phyloP scores from a whole-genome alignment of 345 rosid genomes.

The Psidium friedrichsthalianum region DNA sequence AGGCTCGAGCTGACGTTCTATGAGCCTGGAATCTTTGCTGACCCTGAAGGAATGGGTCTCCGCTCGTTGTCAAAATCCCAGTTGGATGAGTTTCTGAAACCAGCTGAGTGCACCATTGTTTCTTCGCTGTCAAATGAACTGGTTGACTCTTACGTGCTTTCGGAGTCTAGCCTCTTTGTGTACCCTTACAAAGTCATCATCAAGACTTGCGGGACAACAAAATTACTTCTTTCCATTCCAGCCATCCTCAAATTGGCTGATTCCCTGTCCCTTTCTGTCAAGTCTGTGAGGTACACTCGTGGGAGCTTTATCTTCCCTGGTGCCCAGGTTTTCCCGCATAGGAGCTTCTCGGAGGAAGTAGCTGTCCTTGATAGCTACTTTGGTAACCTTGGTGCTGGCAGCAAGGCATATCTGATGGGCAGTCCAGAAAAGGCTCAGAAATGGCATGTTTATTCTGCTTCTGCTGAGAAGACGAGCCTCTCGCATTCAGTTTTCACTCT shows the following conservation, averaged over 20 bases:
- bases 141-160: conserved; percentile 85
- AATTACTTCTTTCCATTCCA: conserved; percentile 84
- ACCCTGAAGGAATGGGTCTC: conserved; percentile 55
- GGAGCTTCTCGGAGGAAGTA: conserved; percentile 84
- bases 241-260: conserved; percentile 72
- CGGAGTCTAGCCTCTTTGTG: conserved; percentile 95
- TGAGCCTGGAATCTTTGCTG: conserved; percentile 63
- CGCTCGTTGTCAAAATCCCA: conserved; percentile 57
- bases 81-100: conserved; percentile 61
- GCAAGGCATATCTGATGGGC: conserved; percentile 74
- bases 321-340: conserved; percentile 78
- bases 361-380: conserved; percentile 64
- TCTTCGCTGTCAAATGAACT: conserved; percentile 66
- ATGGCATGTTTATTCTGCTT: conserved; percentile 93
- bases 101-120: conserved; percentile 88
- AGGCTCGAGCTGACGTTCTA: conserved; percentile 71
- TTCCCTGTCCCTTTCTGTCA: conserved; percentile 43
- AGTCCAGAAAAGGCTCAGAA: conserved; percentile 39
- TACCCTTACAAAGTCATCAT: conserved; percentile 85
- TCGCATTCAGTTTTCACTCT: conserved; percentile 39
- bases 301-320: conserved; percentile 87
- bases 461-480: conserved; percentile 12
- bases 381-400: conserved; percentile 36
- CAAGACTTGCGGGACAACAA: conserved; percentile 96
- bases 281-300: conserved; percentile 71